A percentile compares a stretch with the other conserved stretches of the same genome.
Conservation (phyloP, 495 filamentous ascomycete species). For the Aspergillus haitiensis region DNA sequence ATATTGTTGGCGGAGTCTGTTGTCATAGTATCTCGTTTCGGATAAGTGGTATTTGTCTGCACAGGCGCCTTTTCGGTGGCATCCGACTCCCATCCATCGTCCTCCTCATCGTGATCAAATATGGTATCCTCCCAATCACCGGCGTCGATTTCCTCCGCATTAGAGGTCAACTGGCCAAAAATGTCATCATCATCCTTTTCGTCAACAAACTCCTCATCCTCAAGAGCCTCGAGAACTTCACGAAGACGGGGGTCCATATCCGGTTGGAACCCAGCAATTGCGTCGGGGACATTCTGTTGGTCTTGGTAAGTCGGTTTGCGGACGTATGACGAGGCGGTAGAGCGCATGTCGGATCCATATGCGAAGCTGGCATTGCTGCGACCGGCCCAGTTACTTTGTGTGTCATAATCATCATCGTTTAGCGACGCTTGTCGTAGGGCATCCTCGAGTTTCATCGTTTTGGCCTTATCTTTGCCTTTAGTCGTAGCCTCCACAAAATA, state of each 20-base stretch:
- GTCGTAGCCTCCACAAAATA: slow-evolving; percentile 76
- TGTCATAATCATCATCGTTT: slow-evolving; percentile 38
- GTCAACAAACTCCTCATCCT: slow-evolving; percentile 95
- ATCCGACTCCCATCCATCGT: slow-evolving; percentile 90
- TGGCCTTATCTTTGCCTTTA: slow-evolving; percentile 64
- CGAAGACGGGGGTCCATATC: slow-evolving; percentile 96
- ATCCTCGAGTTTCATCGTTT: slow-evolving; percentile 77
- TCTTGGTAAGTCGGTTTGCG: slow-evolving; percentile 81
- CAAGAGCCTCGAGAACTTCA: slow-evolving; percentile 90
- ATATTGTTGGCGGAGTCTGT: slow-evolving; percentile 14
- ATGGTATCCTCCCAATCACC: slow-evolving; percentile 65
- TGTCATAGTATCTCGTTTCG: slow-evolving; percentile 17
- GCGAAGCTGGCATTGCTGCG: slow-evolving; percentile 26
- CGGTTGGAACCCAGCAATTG: slow-evolving; percentile 87
- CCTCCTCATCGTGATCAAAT: slow-evolving; percentile 65
- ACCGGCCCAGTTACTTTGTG: slow-evolving; percentile 49
- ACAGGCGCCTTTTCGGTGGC: slow-evolving; percentile 73
- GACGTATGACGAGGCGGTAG: slow-evolving; percentile 63
- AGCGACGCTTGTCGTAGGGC: slow-evolving; percentile 68
- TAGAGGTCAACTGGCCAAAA: slow-evolving; percentile 74
- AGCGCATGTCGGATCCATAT: slow-evolving; percentile 41
- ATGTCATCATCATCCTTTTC: slow-evolving; percentile 74
- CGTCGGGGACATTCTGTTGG: slow-evolving; percentile 90
- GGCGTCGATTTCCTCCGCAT: slow-evolving; percentile 68
- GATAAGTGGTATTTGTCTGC: slow-evolving; percentile 42